Evolutionary conservation across 805 yeast genomes (phyloP).

Genomic region (Kockiozyma suomiensis): DNA sequence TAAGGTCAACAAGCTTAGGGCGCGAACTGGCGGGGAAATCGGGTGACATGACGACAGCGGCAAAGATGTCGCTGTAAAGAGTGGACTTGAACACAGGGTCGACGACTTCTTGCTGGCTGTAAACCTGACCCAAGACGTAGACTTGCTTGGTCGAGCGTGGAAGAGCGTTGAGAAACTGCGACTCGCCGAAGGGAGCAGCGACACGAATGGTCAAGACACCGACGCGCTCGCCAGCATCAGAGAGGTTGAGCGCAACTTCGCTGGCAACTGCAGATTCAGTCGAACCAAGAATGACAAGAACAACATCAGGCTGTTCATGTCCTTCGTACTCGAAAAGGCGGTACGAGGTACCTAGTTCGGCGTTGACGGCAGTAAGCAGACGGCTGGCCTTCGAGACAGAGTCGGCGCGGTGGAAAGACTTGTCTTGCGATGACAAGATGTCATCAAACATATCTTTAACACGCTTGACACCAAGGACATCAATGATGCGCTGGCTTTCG

Average conservation of each 20-base stretch:
- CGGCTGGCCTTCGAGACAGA: constrained; percentile 31
- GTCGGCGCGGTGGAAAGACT: constrained; percentile 22
- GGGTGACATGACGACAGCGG: constrained; percentile 58
- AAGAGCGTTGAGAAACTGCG: constrained; percentile 58
- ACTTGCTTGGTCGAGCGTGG: constrained; percentile 62
- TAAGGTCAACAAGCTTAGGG: constrained; percentile 39
- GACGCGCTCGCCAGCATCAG: constrained; percentile 46
- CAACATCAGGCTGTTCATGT: constrained; percentile 59
- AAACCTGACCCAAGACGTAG: constrained; percentile 67
- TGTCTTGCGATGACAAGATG: constrained; percentile 11
- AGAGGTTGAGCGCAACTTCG: constrained; percentile 47
- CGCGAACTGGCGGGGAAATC: constrained; percentile 35
- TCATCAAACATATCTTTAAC: constrained; percentile 33
- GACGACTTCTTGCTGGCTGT: constrained; percentile 41
- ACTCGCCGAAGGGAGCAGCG: constrained; percentile 75
- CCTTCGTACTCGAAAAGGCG: constrained; percentile 75
- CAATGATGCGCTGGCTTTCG: constrained; percentile 46
- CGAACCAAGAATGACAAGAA: constrained; percentile 83
- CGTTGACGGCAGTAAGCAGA: constrained; percentile 54
- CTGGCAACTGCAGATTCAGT: constrained; percentile 60
- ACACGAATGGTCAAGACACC: constrained; percentile 75
- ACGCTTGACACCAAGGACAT: constrained; percentile 45
- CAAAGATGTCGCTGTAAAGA: constrained; percentile 71
- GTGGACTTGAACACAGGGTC: constrained; percentile 46
- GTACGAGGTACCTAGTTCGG: constrained; percentile 56